Evolutionary conservation across 2,329 filamentous ascomycete genomes (phyloP).

Genomic region (Xylaria sp.): DNA sequence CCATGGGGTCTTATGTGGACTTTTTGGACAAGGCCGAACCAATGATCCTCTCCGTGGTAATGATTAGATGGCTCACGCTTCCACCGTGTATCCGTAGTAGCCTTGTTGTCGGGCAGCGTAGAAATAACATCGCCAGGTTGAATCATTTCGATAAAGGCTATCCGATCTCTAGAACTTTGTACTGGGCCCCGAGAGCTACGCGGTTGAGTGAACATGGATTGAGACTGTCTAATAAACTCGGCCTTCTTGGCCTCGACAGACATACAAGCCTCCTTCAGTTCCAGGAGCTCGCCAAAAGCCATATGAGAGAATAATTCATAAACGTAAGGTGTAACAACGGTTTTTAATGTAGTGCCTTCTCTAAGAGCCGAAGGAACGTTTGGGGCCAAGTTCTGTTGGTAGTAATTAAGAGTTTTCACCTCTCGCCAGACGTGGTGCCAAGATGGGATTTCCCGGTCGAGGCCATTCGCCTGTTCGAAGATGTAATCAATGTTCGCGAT

Average conservation of each 20-base stretch:
- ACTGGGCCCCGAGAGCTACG: conserved; percentile 8
- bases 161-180: conserved; percentile 24
- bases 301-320: conserved; percentile 72
- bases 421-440: conserved; percentile 66
- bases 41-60: conserved; percentile 61
- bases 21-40: conserved; percentile 76
- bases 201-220: conserved; percentile 17
- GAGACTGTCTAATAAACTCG: conserved; percentile 41
- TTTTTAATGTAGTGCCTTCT: conserved; percentile 50
- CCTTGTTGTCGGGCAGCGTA: conserved; percentile 56
- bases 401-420: conserved; percentile 52
- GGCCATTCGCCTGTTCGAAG: conserved; percentile 68
- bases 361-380: conserved; percentile 10
- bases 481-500: conserved; percentile 71
- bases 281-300: conserved; percentile 65
- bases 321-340: conserved; percentile 77
- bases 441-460: conserved; percentile 46
- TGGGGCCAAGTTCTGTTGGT: conserved; percentile 44
- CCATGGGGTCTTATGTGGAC: conserved; percentile 55
- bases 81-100: conserved; percentile 66
- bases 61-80: conserved; percentile 57
- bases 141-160: conserved; percentile 50
- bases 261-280: conserved; percentile 47
- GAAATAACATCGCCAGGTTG: conserved; percentile 61
- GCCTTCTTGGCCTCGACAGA: conserved; percentile 46